Base-by-base conservation (phyloP, 805 yeast genomes). In the Nakazawaea pomicola region DNA sequence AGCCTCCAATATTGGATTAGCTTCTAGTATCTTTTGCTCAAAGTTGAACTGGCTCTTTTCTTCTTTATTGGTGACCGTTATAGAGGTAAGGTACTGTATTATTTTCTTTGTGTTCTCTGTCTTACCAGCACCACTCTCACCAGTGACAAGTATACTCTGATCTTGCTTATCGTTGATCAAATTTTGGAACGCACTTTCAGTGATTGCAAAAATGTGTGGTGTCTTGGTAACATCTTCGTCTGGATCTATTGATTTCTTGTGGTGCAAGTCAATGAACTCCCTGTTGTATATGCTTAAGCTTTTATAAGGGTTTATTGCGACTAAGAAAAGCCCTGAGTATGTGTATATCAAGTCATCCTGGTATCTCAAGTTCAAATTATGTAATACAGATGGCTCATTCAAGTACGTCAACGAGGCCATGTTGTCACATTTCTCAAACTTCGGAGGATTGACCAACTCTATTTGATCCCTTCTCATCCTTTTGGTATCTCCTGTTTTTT, bases 71-170 rank as follows among this genome's bases (percentile, higher is more conserved):
- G 30, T 29, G 8, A 74, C 55, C 2, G 95, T 78, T 20, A 87
- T 80, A 6, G 87, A 79, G 1, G 96, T 87, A 43, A 93, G 70
- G 58, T 89, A 93, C 58, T 90, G 97, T 45, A 93, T 83, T 41
- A 93, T 89, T 56, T 85, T 89, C 60, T 93, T 93, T 4, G 99
- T 93, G 51, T 88, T 93, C 63, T 93, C 99, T 0, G 99, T 93
- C 58, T 93, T 93, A 40, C 99, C 99, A 0, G 99, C 99, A 50
- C 99, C 99, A 18, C 95, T 83, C 58, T 93, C 99, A 49, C 99
- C 99, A 0, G 99, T 93, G n/a, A 93, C 97, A 37, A 93, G 68
- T 41, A 93, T 88, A 10, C 95, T 81, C 64, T 93, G 99, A 59
- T 90, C 83, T 52, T 78, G 79, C 38, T 67, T 70, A 48, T 83